Evolutionary conservation across 495 filamentous ascomycete species (phyloP), one percentile per base, ranked within the genome.

Genomic region (Aspergillus saccharolyticus): DNA sequence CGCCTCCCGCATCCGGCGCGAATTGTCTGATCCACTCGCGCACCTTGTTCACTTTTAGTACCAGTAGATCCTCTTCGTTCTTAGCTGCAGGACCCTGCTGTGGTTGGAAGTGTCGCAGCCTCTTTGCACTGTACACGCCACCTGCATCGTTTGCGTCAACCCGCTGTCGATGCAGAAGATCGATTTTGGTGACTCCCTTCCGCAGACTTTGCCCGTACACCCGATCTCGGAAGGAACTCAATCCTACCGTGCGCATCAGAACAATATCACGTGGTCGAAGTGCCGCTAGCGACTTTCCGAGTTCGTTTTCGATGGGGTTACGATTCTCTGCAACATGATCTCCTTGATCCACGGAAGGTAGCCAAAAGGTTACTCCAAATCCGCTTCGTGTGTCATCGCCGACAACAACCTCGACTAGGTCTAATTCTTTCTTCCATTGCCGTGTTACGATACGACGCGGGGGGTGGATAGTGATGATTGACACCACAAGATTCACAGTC

Each of bases 351-450:
- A 22, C 60, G 22, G 67, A 59, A 3, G 77, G 69, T 15, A 96
- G 75, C 93, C 93, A 97, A 60, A 96, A 87, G 24, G 87, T 93
- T 57, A 97, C 73, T 14, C 78, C 81, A 68, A 97, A 96, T 15
- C 89, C 89, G 14, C 88, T 84, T 50, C 79, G 83, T 2, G 90
- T 94, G 54, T 96, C 90, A 65, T 97, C 93, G 14, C 88, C 91
- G 1, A 96, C 89, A 1, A 91, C 77, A 5, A 95, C 67, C 63
- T 96, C 90, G 33, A 91, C 72, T 0, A 96, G 77, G 33, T 86
- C 78, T 46, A 86, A 78, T 45, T 72, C 71, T 21, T 61, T 68
- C 56, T 72, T 75, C 69, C 75, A 76, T 60, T 74, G 73, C 50
- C 74, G 73, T 0, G 80, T 80, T 22, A 71, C 72, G 43, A 87